Conservation (phyloP, 1,284 basidiomycete genomes). For the Sanghuangporus baumii region DNA sequence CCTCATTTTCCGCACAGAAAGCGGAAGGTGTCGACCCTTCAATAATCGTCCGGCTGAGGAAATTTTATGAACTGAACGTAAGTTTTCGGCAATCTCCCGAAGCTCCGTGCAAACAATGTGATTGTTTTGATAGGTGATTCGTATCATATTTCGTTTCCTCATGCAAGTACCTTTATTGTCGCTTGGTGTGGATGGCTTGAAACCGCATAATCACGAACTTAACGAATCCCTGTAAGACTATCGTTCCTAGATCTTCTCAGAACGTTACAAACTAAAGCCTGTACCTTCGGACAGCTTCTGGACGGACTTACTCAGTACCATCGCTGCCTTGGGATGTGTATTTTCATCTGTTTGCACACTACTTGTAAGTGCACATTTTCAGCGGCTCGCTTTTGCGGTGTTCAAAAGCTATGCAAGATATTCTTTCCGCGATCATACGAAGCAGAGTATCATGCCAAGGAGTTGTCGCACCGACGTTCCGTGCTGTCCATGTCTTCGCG, state of each 20-base stretch:
- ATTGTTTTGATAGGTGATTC: constrained; percentile 44
- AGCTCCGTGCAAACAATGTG: background rate
- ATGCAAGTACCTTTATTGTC: constrained; percentile 59
- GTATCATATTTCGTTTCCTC: constrained; percentile 63
- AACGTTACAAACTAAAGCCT: constrained; percentile 35
- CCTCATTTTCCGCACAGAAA: constrained; percentile 29
- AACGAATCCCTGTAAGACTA: constrained; percentile 49
- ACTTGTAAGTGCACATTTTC: constrained; percentile 41
- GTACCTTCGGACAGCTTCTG: constrained; percentile 22
- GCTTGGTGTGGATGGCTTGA: constrained; percentile 61
- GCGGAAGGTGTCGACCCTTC: constrained; percentile 51
- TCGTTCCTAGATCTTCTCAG: background rate
- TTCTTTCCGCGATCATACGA: constrained; percentile 74
- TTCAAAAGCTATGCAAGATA: constrained; percentile 39
- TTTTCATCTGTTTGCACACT: constrained; percentile 71
- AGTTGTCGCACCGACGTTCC: constrained; percentile 25
- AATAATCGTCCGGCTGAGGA: constrained; percentile 64
- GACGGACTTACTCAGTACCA: constrained; percentile 54
- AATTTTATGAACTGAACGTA: constrained; percentile 76
- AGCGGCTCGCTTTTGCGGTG: background rate
- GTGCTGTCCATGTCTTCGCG: constrained; percentile 1
- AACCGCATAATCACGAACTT: constrained; percentile 47
- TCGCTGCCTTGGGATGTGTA: constrained; percentile 52
- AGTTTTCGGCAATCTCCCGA: constrained; percentile 22
- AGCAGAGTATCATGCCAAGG: constrained; percentile 49